A percentile compares a stretch with the other conserved stretches of the same genome.
Conservation (phyloP, 345 rosid genomes). For the Syzygium jambos region DNA sequence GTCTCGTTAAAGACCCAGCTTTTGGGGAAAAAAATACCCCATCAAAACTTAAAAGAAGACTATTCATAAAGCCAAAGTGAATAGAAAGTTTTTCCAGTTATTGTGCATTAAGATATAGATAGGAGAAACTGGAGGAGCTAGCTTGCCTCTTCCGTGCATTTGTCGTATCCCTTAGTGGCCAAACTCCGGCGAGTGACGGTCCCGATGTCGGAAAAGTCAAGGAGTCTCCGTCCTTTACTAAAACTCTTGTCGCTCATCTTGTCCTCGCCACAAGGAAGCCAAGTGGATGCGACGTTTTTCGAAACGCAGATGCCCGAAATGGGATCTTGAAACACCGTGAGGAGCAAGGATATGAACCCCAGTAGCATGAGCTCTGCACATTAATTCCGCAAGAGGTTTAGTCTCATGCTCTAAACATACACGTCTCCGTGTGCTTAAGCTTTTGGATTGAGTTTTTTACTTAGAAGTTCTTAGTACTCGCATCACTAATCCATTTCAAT, state of each 20-base stretch:
- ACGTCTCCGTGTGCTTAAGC: background rate
- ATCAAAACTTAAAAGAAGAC: background rate
- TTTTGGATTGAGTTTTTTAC: background rate
- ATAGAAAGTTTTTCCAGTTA: background rate
- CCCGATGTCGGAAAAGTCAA: conserved; percentile 5
- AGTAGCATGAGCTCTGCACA: conserved; percentile 73
- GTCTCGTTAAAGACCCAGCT: background rate
- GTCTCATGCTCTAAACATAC: background rate
- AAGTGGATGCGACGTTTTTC: conserved; percentile 22
- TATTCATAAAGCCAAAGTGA: background rate
- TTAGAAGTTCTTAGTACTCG: background rate
- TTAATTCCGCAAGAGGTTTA: background rate
- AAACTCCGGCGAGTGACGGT: conserved; percentile 38
- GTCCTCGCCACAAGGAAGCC: conserved; percentile 58
- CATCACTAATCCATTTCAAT: background rate
- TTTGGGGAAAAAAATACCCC: background rate
- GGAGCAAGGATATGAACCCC: conserved; percentile 75
- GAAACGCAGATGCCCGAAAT: conserved; percentile 63
- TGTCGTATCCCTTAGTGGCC: conserved; percentile 31
- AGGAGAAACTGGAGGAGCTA: background rate
- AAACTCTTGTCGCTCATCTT: background rate
- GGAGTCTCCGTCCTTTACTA: conserved; percentile 34
- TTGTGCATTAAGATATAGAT: background rate
- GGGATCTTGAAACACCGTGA: conserved; percentile 44
- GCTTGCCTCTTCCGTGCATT: conserved; percentile 38